phyloP scores from a whole-genome alignment of 2,329 filamentous ascomycete genomes.

The Triangularia setosa region DNA sequence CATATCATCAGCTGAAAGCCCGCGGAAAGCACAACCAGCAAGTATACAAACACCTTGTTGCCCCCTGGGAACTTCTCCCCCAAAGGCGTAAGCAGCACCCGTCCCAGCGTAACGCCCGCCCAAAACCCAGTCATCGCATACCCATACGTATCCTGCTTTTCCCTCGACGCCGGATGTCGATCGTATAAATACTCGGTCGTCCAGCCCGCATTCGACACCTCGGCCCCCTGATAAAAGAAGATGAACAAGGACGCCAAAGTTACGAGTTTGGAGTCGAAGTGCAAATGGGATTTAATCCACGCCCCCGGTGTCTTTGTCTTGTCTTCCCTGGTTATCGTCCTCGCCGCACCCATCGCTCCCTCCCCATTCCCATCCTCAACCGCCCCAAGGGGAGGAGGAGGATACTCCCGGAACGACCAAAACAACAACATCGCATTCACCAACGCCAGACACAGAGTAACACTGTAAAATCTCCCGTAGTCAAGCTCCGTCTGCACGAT shows the following conservation, averaged over 20 bases:
- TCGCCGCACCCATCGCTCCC: background rate
- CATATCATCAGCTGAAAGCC: slow-evolving; percentile 74
- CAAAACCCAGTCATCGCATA: slow-evolving; percentile 73
- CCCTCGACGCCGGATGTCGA: slow-evolving; percentile 47
- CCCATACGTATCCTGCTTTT: slow-evolving; percentile 58
- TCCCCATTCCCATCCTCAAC: background rate
- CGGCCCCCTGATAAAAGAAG: slow-evolving; percentile 80
- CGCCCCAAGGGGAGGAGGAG: slow-evolving; percentile 42
- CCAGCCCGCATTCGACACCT: slow-evolving; percentile 82
- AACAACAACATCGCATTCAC: slow-evolving; percentile 54
- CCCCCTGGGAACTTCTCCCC: slow-evolving; percentile 57
- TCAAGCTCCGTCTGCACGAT: slow-evolving; percentile 53
- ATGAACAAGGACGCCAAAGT: slow-evolving; percentile 76
- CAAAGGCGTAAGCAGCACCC: slow-evolving; percentile 65
- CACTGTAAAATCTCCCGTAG: slow-evolving; percentile 71
- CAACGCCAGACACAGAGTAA: slow-evolving; percentile 57
- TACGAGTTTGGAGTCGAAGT: slow-evolving; percentile 54
- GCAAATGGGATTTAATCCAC: slow-evolving; percentile 41
- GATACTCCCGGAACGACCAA: slow-evolving; percentile 69
- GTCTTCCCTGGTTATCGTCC: background rate
- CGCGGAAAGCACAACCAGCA: slow-evolving; percentile 56
- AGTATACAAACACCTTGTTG: slow-evolving; percentile 65
- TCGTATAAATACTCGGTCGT: slow-evolving; percentile 80
- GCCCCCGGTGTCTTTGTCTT: background rate
- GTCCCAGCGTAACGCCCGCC: slow-evolving; percentile 71